These are phyloP conservation scores for Ilex aquifolium DNA, from an alignment of 257 asterid genomes.

Conservation along the genomic window DNA sequence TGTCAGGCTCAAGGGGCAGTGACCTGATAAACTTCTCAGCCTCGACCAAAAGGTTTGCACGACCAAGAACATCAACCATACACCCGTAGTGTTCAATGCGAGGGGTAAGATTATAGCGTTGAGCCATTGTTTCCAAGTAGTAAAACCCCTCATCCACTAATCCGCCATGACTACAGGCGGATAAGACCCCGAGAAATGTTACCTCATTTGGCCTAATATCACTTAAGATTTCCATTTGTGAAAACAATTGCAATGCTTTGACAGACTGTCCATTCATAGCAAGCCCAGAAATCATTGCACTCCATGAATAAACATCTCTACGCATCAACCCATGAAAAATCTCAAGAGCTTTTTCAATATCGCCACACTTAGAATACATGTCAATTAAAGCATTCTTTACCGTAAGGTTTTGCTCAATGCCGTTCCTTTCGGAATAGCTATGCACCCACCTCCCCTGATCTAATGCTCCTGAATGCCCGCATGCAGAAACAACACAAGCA, in stretches of 20 bases:
- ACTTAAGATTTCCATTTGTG: slow-evolving; percentile 6
- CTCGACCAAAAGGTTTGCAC: slow-evolving; percentile 17
- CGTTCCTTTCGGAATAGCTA: slow-evolving; percentile 8
- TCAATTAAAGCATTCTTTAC: slow-evolving; percentile 16
- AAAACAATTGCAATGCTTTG: slow-evolving; percentile 10
- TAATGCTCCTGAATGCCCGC: slow-evolving; percentile 16
- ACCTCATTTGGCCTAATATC: slow-evolving; percentile 13
- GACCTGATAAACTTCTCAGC: slow-evolving; percentile 9
- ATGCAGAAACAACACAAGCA: slow-evolving; percentile 14
- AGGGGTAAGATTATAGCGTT: neutral
- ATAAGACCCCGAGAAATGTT: slow-evolving; percentile 17
- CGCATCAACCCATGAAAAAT: slow-evolving; percentile 7
- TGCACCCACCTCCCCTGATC: slow-evolving; percentile 17
- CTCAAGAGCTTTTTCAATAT: slow-evolving; percentile 12
- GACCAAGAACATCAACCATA: slow-evolving; percentile 19
- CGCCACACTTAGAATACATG: slow-evolving; percentile 16
- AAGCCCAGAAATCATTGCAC: slow-evolving; percentile 14
- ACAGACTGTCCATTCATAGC: slow-evolving; percentile 11
- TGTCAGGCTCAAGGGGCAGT: slow-evolving; percentile 9
- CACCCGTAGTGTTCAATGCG: slow-evolving; percentile 4
- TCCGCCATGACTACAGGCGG: slow-evolving; percentile 17
- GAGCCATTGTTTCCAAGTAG: slow-evolving; percentile 9
- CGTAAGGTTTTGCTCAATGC: slow-evolving; percentile 4
- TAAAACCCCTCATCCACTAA: slow-evolving; percentile 11
- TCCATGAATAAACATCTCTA: slow-evolving; percentile 19